These are phyloP conservation scores for Lentinula boryana DNA, from an alignment of 768 basidiomycete genomes.

Conservation along the genomic window DNA sequence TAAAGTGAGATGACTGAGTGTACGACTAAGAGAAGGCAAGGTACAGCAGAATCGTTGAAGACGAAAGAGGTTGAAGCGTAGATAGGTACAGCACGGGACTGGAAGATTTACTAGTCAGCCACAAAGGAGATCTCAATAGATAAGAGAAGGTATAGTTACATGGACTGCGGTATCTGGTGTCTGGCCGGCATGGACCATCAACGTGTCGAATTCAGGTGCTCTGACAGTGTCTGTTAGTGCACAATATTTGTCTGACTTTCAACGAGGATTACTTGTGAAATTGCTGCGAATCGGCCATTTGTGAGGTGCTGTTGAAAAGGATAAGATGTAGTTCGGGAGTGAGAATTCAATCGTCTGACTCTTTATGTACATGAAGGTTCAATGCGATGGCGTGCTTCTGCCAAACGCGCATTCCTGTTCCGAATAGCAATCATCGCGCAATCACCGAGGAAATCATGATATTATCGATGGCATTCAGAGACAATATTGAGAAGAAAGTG, in stretches of 20 bases:
- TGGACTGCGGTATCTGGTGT: constrained; percentile 56
- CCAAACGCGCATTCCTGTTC: background rate
- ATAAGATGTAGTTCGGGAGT: background rate
- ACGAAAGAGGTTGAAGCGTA: constrained; percentile 69
- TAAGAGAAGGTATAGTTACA: background rate
- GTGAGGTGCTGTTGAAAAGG: background rate
- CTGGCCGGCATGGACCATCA: constrained; percentile 77
- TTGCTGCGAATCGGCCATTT: constrained; percentile 3
- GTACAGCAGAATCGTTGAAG: constrained; percentile 64
- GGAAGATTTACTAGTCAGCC: background rate
- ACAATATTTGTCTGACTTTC: background rate
- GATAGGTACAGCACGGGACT: constrained; percentile 71
- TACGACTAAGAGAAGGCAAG: constrained; percentile 11
- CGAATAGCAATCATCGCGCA: constrained; percentile 3
- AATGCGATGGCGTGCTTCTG: constrained; percentile 5
- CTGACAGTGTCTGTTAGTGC: constrained; percentile 17
- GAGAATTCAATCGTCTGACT: background rate
- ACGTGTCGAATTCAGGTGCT: constrained; percentile 71
- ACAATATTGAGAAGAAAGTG: background rate
- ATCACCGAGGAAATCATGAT: background rate
- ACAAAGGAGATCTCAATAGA: background rate
- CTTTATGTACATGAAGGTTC: background rate
- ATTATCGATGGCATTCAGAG: background rate
- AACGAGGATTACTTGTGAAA: constrained; percentile 3
- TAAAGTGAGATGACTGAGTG: background rate